Conservation (phyloP, 2,329 filamentous ascomycete species). For the Sporothrix variecibatus region DNA sequence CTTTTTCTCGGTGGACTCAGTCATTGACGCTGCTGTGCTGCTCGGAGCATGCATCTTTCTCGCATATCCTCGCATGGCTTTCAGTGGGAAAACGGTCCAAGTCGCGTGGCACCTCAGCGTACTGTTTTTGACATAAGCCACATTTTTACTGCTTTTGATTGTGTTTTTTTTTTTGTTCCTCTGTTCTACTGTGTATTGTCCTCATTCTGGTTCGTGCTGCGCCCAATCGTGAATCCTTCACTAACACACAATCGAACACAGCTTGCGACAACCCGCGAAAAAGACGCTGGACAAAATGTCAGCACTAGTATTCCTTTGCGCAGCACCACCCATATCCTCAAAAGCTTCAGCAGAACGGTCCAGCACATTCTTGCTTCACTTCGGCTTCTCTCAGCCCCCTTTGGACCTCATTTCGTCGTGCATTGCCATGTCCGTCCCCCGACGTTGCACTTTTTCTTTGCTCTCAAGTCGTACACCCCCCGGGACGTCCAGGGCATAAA, state of each 20-base stretch:
- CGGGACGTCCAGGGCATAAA: background rate
- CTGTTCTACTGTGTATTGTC: background rate
- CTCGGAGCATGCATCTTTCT: constrained; percentile 1
- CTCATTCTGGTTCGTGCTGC: background rate
- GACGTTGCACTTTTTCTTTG: background rate
- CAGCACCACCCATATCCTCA: background rate
- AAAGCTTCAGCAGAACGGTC: background rate
- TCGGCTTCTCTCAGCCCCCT: background rate
- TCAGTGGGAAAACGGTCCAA: background rate
- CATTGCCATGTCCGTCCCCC: background rate
- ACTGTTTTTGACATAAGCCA: background rate
- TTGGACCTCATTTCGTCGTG: background rate
- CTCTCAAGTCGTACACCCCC: background rate
- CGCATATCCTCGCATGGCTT: background rate
- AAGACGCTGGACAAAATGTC: background rate
- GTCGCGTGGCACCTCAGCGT: background rate
- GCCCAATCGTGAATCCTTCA: background rate
- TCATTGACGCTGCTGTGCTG: background rate
- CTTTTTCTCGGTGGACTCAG: background rate
- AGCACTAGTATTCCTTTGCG: constrained; percentile 8
- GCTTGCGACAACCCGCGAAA: background rate
- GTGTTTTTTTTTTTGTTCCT: background rate
- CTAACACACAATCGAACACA: background rate
- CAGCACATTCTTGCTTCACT: no score
- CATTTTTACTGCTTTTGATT: background rate